phyloP scores from a whole-genome alignment of 2,329 filamentous ascomycete genomes.

The Fusarium beomiforme region DNA sequence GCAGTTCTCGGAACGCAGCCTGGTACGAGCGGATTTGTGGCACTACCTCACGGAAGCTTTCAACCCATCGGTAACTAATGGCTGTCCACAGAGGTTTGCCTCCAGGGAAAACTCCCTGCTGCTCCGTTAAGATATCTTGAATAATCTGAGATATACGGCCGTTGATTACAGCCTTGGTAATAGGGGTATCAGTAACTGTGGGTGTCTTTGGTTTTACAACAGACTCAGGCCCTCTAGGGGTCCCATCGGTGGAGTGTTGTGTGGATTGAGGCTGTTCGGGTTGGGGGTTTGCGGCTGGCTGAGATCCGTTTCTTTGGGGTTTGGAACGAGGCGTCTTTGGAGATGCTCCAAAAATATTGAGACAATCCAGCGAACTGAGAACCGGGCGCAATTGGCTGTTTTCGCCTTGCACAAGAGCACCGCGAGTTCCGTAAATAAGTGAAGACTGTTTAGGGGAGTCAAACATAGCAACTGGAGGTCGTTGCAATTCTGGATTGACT shows the following conservation, averaged over 20 bases:
- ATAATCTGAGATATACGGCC: constrained; percentile 42
- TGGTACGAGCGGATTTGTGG: constrained; percentile 54
- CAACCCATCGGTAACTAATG: constrained; percentile 56
- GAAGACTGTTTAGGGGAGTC: constrained; percentile 18
- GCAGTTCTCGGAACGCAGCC: constrained; percentile 51
- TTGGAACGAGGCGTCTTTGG: constrained; percentile 24
- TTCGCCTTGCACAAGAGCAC: constrained; percentile 37
- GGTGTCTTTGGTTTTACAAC: constrained; percentile 10
- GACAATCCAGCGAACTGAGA: constrained; percentile 22
- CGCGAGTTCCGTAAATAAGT: constrained; percentile 19
- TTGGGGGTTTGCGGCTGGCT: background rate
- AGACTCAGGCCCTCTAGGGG: background rate
- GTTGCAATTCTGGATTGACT: constrained; percentile 37
- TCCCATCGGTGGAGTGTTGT: background rate
- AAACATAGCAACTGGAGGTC: constrained; percentile 35
- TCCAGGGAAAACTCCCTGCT: constrained; percentile 61
- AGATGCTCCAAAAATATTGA: constrained; percentile 8
- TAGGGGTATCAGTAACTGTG: constrained; percentile 17
- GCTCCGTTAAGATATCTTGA: constrained; percentile 43
- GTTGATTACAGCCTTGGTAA: constrained; percentile 25
- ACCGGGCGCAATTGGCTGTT: constrained; percentile 36
- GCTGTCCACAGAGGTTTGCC: constrained; percentile 61
- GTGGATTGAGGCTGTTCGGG: background rate
- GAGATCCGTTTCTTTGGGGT: constrained; percentile 5
- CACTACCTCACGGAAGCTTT: constrained; percentile 52